phyloP scores from a whole-genome alignment of 345 rosid species.

The Salix suchowensis region DNA sequence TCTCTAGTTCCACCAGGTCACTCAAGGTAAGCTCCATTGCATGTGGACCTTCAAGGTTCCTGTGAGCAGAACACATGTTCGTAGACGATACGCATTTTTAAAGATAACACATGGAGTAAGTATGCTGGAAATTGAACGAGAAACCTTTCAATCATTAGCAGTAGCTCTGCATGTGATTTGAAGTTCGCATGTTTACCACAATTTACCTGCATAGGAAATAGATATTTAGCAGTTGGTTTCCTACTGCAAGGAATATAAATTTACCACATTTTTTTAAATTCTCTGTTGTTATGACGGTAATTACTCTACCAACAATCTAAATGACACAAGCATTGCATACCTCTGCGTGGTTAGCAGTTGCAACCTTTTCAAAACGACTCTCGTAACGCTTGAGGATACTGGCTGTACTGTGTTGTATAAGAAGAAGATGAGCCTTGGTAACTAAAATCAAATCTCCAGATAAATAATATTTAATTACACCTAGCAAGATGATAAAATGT shows the following conservation, averaged over 20 bases:
- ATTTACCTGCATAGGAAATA: conserved; percentile 18
- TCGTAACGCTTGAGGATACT: neutral
- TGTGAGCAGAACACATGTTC: neutral
- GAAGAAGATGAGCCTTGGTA: neutral
- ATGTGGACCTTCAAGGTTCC: conserved; percentile 32
- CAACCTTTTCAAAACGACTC: neutral
- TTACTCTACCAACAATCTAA: neutral
- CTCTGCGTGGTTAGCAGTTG: neutral
- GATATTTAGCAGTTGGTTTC: neutral
- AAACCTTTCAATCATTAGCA: conserved; percentile 40
- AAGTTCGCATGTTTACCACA: conserved; percentile 7
- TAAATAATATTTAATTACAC: neutral
- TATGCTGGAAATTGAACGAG: neutral
- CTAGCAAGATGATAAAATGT: neutral
- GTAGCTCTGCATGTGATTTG: conserved; percentile 23
- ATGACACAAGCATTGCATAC: neutral
- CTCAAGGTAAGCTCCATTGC: conserved; percentile 21
- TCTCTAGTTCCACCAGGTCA: conserved; percentile 34
- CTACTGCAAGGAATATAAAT: neutral
- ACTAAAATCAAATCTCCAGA: neutral
- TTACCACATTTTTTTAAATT: neutral
- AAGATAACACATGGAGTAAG: neutral
- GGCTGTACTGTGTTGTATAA: neutral
- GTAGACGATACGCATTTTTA: neutral
- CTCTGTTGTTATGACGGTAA: no score